phyloP scores from a whole-genome alignment of 2,329 filamentous ascomycete species.

The Tolypocladium endophyticum region DNA sequence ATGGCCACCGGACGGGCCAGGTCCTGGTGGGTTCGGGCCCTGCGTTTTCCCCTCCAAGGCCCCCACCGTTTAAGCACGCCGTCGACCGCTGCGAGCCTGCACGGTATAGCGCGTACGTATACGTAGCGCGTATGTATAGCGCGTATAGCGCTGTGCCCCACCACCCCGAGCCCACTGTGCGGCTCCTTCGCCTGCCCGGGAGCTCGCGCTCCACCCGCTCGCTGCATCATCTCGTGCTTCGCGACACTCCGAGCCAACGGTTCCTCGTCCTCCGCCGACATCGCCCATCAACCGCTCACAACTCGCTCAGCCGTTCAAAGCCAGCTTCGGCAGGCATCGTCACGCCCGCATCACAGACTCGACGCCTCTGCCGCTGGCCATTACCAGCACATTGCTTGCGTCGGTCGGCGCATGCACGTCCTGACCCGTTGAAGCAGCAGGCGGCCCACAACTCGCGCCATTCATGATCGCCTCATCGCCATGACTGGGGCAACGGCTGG shows the following conservation, averaged over 20 bases:
- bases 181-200: neutral
- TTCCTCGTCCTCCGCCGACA: neutral
- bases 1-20: neutral
- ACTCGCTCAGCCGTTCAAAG: neutral
- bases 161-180: neutral
- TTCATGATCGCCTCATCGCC: constrained; percentile 7
- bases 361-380: neutral
- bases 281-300: neutral
- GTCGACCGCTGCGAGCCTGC: neutral
- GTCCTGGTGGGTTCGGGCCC: neutral
- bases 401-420: neutral
- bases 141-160: neutral
- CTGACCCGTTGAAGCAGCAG: neutral
- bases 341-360: neutral
- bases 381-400: neutral
- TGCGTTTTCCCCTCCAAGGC: neutral
- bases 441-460: neutral
- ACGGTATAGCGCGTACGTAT: too few species aligned
- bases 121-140: too few species aligned
- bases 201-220: neutral
- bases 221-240: neutral
- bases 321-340: neutral
- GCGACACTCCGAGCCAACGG: neutral
- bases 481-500: constrained; percentile 21
- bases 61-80: neutral